Evolutionary conservation across 306 rosid genomes (phyloP).

Genomic region (Malus orientalis): DNA sequence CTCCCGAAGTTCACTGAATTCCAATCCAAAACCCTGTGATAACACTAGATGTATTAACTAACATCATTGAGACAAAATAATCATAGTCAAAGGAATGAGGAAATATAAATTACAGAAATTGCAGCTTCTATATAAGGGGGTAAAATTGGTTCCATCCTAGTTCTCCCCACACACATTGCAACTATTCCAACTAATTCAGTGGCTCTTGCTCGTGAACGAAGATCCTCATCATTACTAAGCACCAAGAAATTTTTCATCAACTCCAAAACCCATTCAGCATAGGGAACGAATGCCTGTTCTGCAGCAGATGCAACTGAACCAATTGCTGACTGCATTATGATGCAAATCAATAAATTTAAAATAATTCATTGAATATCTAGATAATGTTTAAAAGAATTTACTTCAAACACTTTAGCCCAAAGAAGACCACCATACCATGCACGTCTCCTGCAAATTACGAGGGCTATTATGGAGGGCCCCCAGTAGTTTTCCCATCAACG

Average conservation of each 20-base stretch:
- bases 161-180: conserved; percentile 93
- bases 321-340: conserved; percentile 79
- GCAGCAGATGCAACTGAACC: conserved; percentile 98
- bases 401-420: conserved; percentile 11
- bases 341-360: neutral
- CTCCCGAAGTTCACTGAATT: conserved; percentile 93
- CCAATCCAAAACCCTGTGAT: conserved; percentile 83
- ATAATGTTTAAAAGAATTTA: neutral
- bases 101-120: conserved; percentile 55
- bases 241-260: conserved; percentile 90
- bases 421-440: conserved; percentile 66
- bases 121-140: conserved; percentile 94
- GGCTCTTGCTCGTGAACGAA: conserved; percentile 91
- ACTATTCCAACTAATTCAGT: conserved; percentile 97
- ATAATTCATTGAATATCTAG: conserved; percentile 12
- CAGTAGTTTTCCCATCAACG: conserved; percentile 80
- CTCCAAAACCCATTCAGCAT: conserved; percentile 94
- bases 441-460: conserved; percentile 87
- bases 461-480: conserved; percentile 81
- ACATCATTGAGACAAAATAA: neutral
- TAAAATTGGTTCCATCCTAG: conserved; percentile 82
- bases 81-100: conserved; percentile 15
- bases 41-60: conserved; percentile 18
- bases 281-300: conserved; percentile 90
- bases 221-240: conserved; percentile 85